These are phyloP conservation scores for Xylaria sp. DNA, from an alignment of 2,329 filamentous ascomycete genomes.

Conservation along the genomic window DNA sequence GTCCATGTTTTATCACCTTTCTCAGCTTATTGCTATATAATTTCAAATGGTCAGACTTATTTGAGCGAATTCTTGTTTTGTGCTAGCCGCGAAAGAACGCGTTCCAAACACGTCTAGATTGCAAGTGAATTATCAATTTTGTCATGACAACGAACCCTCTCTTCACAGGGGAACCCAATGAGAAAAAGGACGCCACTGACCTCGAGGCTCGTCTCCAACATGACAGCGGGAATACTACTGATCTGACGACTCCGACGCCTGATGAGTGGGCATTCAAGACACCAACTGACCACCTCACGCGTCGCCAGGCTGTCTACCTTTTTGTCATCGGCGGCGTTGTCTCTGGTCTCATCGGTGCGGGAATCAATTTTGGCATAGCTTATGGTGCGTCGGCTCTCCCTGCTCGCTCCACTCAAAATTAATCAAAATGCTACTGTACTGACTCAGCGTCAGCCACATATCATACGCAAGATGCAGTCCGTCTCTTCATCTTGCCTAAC, in stretches of 20 bases:
- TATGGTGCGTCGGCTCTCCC: constrained; percentile 53
- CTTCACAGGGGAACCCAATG: constrained; percentile 2
- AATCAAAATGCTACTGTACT: not conserved
- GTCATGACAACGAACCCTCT: constrained; percentile 20
- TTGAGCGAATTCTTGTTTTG: not conserved
- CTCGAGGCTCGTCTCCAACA: not conserved
- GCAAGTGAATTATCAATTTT: not conserved
- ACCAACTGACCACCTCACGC: constrained; percentile 19
- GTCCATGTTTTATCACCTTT: not conserved
- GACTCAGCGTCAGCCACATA: constrained; percentile 20
- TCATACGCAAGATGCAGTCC: constrained; percentile 22
- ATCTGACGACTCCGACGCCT: not conserved
- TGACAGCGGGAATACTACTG: constrained; percentile 11
- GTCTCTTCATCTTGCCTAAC: constrained; percentile 24
- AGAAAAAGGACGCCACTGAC: constrained; percentile 7
- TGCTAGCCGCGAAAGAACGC: not conserved
- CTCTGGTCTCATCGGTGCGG: constrained; percentile 59
- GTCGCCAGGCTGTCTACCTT: constrained; percentile 55
- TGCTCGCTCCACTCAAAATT: not conserved
- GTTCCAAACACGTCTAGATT: not conserved
- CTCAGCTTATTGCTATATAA: not conserved
- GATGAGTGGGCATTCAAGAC: constrained; percentile 11
- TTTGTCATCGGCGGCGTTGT: constrained; percentile 59
- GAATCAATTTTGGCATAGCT: constrained; percentile 63
- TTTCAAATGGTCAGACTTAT: not conserved